Evolutionary conservation across 2,329 filamentous ascomycete species (phyloP).

Genomic region (Fusarium succisae): DNA sequence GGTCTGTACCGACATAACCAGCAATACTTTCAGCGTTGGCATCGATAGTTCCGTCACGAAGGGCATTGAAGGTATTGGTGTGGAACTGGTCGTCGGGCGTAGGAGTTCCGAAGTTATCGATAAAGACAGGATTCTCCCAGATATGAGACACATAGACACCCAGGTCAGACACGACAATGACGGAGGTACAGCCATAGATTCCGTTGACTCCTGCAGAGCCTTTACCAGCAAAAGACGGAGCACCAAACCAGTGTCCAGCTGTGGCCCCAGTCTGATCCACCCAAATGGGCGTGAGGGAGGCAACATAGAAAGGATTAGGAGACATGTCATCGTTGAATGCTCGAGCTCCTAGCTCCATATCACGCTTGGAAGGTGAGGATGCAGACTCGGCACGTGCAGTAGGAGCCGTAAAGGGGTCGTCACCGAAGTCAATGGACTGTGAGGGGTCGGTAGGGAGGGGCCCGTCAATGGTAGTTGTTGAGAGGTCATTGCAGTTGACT

Average conservation of each 20-base stretch:
- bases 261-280: slow-evolving; percentile 20
- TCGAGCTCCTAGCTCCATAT: not conserved
- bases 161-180: slow-evolving; percentile 27
- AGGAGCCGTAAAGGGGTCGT: slow-evolving; percentile 1
- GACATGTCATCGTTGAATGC: slow-evolving; percentile 5
- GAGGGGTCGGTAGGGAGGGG: slow-evolving; percentile 7
- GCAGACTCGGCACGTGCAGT: not conserved
- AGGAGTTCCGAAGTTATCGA: not conserved
- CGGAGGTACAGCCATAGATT: slow-evolving; percentile 34
- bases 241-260: slow-evolving; percentile 21
- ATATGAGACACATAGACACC: slow-evolving; percentile 37
- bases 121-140: slow-evolving; percentile 36
- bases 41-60: slow-evolving; percentile 12
- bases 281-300: slow-evolving; percentile 2
- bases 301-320: slow-evolving; percentile 23
- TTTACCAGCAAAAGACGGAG: not conserved
- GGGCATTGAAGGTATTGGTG: not conserved
- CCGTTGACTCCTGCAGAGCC: slow-evolving; percentile 32
- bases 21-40: slow-evolving; percentile 3
- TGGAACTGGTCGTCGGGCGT: slow-evolving; percentile 13
- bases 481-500: not conserved
- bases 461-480: slow-evolving; percentile 18
- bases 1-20: slow-evolving; percentile 9
- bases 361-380: not conserved
- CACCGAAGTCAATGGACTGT: not conserved